Evolutionary conservation across 1,139 yeast genomes (phyloP), one percentile per base, ranked within the genome.

Genomic region (Wickerhamiella infanticola): DNA sequence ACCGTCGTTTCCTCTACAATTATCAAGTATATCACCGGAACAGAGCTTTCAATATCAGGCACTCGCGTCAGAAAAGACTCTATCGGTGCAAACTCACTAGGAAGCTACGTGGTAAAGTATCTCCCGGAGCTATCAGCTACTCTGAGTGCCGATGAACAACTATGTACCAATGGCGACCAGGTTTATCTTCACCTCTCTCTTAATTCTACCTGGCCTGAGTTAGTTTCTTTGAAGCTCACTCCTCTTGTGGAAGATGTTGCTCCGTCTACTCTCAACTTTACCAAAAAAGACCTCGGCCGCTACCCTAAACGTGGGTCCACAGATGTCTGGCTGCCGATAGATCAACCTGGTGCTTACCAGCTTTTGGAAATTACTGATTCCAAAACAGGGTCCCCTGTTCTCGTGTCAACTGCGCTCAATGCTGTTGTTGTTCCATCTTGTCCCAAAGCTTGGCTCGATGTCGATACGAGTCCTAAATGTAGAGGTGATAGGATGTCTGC

Each of bases 41-140:
- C 73, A 45, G 95, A 85, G 55, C 62, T 85, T 46, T 76, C 90
- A 2, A 66, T 88, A 3, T 67, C 75, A 8, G 96, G 94, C 9
- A 57, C 62, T 24, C 61, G 72, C 6, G 63, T 69, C 6, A 60
- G 63, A 42, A 13, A 31, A 8, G 24, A 31, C 24, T 7, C 33
- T 7, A 7, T 29, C 2, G 33, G 33, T 11, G 49, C 35, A 3
- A 94, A 86, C 59, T 81, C 90, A 58, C 79, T 76, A 55, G 98
- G 97, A 43, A 77, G 76, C 47, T 82, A 83, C 57, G 82, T 90
- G 2, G 81, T 90, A 53, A 82, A 88, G 55, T 83, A 83, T 53
- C 67, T 93, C 39, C 98, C 98, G 0, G 97, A 90, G 59, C 82
- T 94, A 39, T 80, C 94, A 0, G 95, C 94, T 2, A 69, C 72